Evolutionary conservation across 1,284 basidiomycete genomes (phyloP).

Genomic region (Stygiomarasmius scandens): DNA sequence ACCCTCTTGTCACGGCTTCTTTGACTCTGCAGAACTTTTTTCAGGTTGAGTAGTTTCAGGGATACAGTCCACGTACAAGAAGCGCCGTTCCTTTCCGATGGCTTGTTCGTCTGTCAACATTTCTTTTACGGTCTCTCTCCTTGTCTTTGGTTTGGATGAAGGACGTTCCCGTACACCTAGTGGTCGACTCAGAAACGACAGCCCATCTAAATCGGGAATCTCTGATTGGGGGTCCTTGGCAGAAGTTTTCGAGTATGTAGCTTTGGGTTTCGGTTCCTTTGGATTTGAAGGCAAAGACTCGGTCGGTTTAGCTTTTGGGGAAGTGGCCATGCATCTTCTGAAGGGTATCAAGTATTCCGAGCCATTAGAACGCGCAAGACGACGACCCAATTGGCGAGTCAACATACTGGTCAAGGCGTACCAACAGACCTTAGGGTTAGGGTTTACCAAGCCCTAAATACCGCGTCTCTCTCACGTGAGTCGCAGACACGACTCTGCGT

Average conservation of each 20-base stretch:
- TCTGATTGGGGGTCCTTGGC: constrained; percentile 23
- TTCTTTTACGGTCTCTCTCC: constrained; percentile 71
- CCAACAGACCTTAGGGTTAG: no score
- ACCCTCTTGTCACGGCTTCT: constrained; percentile 79
- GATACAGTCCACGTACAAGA: constrained; percentile 60
- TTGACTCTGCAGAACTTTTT: constrained; percentile 61
- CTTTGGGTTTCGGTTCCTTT: neutral
- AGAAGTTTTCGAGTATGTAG: constrained; percentile 17
- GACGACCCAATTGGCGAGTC: neutral
- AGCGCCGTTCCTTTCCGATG: constrained; percentile 71
- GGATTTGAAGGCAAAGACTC: neutral
- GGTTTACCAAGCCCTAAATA: no score
- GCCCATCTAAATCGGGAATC: constrained; percentile 23
- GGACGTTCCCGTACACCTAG: constrained; percentile 73
- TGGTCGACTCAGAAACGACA: constrained; percentile 70
- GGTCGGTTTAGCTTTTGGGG: neutral
- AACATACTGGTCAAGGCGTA: no score
- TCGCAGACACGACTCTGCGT: neutral
- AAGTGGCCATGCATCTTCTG: neutral
- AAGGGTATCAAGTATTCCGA: neutral
- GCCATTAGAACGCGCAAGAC: neutral
- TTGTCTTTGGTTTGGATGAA: constrained; percentile 55
- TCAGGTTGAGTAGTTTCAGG: constrained; percentile 6
- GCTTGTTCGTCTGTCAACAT: constrained; percentile 70
- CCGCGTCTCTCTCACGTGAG: no score